Evolutionary conservation across 495 filamentous ascomycete genomes (phyloP), one percentile per base, ranked within the genome.

Genomic region (Xylona heveae): DNA sequence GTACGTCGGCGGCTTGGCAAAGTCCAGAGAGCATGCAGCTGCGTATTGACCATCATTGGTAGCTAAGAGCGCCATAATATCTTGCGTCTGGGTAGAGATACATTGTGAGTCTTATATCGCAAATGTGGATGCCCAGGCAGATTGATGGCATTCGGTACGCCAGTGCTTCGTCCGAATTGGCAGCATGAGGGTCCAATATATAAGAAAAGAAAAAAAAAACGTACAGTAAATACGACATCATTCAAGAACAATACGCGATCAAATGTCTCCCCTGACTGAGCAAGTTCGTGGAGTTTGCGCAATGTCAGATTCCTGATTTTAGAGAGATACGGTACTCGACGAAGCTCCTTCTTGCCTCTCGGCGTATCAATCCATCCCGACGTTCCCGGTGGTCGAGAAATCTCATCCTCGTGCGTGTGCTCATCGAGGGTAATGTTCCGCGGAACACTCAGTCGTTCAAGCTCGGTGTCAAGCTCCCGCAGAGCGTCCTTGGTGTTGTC

Each of bases 11-110:
- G 74, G 68, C 19, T 64, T 62, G 6, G 59, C 52, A 42, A 81
- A 88, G 45, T 92, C 82, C 37, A 90, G 52, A 0, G 77, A 66
- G 49, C 82, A 92, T 10, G 77, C 78, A 1, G 82, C 79, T 3
- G 74, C 78, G 39, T 85, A 92, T 19, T 65, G 43, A 17, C 75
- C 75, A 16, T 67, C 50, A 34, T 74, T 69, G 12, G 82, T 92
- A 28, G 62, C 51, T 10, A 92, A 60, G n/a, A 92, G 55, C 4
- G 55, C 63, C 12, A 70, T 45, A 3, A 85, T 58, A 47, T 88
- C 78, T 27, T 67, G 57, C 8, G 57, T 56, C 70, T 70, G 29
- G 10, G 6, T 15, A 13, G 12, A 9, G 28, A 24, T 15, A 34
- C 23, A 19, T 29, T 24, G 20, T 8, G 16, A 17, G 16, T 38